These are phyloP conservation scores for Escallonia herrerae DNA, from an alignment of 129 eudicot species.

Conservation along the genomic window DNA sequence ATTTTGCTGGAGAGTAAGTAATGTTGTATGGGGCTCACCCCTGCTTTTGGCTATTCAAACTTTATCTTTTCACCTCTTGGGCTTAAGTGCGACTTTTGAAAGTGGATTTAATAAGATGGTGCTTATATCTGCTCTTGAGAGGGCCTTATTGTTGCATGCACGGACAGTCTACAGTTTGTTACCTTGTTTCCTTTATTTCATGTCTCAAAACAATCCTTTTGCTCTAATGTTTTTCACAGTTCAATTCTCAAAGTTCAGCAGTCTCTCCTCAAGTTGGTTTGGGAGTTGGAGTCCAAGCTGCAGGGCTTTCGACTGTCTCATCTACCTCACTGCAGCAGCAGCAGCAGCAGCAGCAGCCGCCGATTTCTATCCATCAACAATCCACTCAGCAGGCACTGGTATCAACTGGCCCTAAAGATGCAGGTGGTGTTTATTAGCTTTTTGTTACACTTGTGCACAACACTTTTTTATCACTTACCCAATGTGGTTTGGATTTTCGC, in stretches of 20 bases:
- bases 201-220: neutral
- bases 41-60: no score
- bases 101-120: no score
- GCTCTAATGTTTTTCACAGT: constrained; percentile 35
- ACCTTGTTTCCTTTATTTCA: constrained; percentile 6
- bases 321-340: constrained; percentile 61
- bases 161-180: neutral
- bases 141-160: no score
- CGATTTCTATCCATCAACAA: constrained; percentile 51
- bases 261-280: constrained; percentile 67
- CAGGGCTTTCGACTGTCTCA: constrained; percentile 40
- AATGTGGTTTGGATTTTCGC: no score
- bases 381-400: constrained; percentile 55
- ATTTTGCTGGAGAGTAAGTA: no score
- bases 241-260: constrained; percentile 79
- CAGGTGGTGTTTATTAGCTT: constrained; percentile 34
- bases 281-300: constrained; percentile 57
- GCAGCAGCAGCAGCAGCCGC: constrained; percentile 66
- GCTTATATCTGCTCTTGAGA: no score
- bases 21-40: no score
- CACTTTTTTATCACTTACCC: no score
- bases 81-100: no score
- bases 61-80: no score
- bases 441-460: no score
- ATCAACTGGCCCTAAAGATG: constrained; percentile 52